Evolutionary conservation across 768 basidiomycete genomes (phyloP).

Genomic region (Lactarius akahatsu): DNA sequence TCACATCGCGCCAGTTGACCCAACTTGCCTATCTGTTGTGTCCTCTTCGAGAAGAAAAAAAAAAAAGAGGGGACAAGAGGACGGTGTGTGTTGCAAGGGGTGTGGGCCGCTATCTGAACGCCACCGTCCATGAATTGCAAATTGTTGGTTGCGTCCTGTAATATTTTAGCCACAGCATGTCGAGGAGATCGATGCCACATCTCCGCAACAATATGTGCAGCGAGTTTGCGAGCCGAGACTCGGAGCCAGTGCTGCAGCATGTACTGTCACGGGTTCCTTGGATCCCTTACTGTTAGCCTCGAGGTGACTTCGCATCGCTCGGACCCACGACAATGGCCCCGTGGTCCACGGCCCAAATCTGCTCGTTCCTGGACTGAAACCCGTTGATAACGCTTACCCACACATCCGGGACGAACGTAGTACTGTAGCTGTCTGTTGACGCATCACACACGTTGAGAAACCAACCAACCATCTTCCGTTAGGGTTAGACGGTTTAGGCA

Average conservation of each 20-base stretch:
- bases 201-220: neutral
- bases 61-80: neutral
- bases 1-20: neutral
- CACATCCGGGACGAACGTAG: constrained; percentile 12
- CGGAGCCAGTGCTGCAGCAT: neutral
- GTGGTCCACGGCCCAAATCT: constrained; percentile 2
- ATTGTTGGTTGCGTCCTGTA: neutral
- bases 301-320: neutral
- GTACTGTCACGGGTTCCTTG: neutral
- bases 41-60: neutral
- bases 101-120: neutral
- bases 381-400: constrained; percentile 12
- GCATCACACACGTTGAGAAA: neutral
- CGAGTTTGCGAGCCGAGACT: neutral
- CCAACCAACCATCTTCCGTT: neutral
- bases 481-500: neutral
- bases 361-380: constrained; percentile 1
- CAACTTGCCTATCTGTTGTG: neutral
- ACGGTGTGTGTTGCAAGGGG: neutral
- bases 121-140: neutral
- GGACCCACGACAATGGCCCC: neutral
- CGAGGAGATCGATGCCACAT: neutral
- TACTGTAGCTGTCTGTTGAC: neutral
- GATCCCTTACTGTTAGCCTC: neutral
- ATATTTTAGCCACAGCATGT: neutral